Evolutionary conservation across 371 early-diverging fungal genomes (phyloP).

Genomic region (Syncephalastrum racemosum): DNA sequence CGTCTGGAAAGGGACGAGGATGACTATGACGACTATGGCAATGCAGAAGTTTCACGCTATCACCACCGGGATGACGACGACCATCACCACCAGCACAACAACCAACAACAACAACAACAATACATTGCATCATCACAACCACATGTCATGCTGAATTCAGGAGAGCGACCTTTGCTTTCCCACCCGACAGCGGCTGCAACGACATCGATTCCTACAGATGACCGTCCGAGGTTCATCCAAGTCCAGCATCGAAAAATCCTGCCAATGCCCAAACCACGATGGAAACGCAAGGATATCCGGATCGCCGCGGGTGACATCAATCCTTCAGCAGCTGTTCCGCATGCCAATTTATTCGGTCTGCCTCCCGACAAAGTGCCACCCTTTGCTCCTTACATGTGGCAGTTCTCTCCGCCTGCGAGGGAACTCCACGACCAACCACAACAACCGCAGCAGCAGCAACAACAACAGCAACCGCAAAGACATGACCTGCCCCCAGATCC

Average conservation of each 20-base stretch:
- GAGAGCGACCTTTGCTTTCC: too few species aligned
- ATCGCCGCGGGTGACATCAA: slow-evolving; percentile 1
- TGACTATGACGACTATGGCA: slow-evolving; percentile 1
- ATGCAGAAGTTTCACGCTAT: too few species aligned
- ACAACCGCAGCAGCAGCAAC: background rate
- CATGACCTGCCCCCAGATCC: background rate
- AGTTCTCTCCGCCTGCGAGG: slow-evolving; percentile 8
- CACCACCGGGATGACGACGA: too few species aligned
- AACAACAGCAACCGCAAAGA: background rate
- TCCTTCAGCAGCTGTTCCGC: too few species aligned
- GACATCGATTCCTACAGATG: slow-evolving; percentile 2
- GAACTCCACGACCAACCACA: slow-evolving; percentile 1
- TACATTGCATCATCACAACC: too few species aligned
- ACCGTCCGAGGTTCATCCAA: slow-evolving; percentile 4
- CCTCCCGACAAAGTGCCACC: too few species aligned
- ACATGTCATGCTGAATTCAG: too few species aligned
- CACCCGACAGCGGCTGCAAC: slow-evolving; percentile 3
- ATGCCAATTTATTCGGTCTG: too few species aligned
- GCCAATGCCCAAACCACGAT: slow-evolving; percentile 19
- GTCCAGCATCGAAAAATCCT: slow-evolving; percentile 20
- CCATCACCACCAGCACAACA: too few species aligned
- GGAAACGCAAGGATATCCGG: slow-evolving; percentile 13
- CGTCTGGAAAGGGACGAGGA: too few species aligned
- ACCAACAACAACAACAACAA: too few species aligned
- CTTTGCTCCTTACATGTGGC: slow-evolving; percentile 17